These are phyloP conservation scores for Takashimella tepidaria DNA, from an alignment of 1,284 basidiomycete species.

Conservation along the genomic window DNA sequence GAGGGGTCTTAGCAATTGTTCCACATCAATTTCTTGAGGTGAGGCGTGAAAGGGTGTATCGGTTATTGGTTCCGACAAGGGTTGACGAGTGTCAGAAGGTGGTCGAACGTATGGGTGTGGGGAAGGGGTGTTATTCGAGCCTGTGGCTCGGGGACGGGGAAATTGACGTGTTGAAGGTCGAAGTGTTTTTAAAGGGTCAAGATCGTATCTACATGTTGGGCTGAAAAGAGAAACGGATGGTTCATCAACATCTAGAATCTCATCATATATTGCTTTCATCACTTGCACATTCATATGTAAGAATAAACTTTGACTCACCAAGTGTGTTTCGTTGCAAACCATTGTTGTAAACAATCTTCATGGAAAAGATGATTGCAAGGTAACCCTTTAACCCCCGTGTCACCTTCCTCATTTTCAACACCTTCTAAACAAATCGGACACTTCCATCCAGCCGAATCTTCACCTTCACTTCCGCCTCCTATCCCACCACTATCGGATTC, in stretches of 20 bases:
- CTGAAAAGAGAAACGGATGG: constrained; percentile 15
- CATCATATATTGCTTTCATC: no score
- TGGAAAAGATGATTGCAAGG: constrained; percentile 48
- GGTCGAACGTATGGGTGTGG: constrained; percentile 24
- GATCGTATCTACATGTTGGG: constrained; percentile 45
- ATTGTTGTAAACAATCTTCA: constrained; percentile 40
- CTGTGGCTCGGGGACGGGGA: neutral
- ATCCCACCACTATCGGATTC: constrained; percentile 26
- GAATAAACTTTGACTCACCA: constrained; percentile 33
- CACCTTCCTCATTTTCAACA: constrained; percentile 10
- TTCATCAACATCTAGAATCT: no score
- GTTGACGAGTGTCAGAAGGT: neutral
- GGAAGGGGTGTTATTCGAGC: constrained; percentile 8
- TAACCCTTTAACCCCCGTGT: constrained; percentile 38
- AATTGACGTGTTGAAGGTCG: neutral
- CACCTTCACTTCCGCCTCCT: constrained; percentile 19
- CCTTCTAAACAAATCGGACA: constrained; percentile 44
- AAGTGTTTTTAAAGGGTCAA: constrained; percentile 44
- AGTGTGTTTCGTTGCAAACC: constrained; percentile 43
- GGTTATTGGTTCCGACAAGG: neutral
- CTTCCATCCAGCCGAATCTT: constrained; percentile 39
- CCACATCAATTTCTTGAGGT: constrained; percentile 18
- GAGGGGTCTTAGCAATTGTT: neutral
- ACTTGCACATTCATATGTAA: no score
- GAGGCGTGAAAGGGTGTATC: constrained; percentile 14